phyloP scores from a whole-genome alignment of 2,329 filamentous ascomycete species.

The Cercospora sp. region DNA sequence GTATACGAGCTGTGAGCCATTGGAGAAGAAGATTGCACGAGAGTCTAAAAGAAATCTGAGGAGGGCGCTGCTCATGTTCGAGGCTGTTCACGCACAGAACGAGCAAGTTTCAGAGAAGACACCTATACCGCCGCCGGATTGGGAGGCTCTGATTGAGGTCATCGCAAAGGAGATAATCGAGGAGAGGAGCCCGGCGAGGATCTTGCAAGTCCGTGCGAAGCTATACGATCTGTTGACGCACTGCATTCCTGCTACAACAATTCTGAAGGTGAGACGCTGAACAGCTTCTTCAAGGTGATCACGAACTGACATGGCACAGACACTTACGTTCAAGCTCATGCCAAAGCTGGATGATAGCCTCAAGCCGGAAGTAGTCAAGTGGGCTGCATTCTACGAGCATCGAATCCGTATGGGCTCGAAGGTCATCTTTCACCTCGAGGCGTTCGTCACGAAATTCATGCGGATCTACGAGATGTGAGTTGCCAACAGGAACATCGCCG shows the following conservation, averaged over 20 bases:
- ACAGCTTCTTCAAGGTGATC: too few species aligned
- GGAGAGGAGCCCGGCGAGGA: conserved; percentile 85
- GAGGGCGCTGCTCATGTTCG: conserved; percentile 90
- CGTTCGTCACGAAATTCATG: conserved; percentile 99
- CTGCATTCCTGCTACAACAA: conserved; percentile 92
- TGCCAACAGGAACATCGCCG: fast-evolving
- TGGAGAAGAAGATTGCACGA: conserved; percentile 82
- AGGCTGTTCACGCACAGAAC: conserved; percentile 95
- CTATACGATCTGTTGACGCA: conserved; percentile 97
- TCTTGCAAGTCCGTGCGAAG: conserved; percentile 84
- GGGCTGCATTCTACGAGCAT: conserved; percentile 97
- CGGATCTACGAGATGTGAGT: conserved; percentile 82
- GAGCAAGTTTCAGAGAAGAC: conserved; percentile 88
- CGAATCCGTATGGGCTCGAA: conserved; percentile 84
- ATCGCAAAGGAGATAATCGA: conserved; percentile 92
- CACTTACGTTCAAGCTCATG: conserved; percentile 89
- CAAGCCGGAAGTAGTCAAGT: conserved; percentile 89
- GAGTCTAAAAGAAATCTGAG: conserved; percentile 90
- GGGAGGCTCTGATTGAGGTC: conserved; percentile 87
- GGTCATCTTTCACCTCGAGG: conserved; percentile 96
- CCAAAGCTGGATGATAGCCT: conserved; percentile 82
- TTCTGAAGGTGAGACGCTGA: conserved; percentile 65
- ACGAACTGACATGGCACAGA: conserved; percentile 45
- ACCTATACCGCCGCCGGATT: conserved; percentile 89
- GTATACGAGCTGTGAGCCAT: conserved; percentile 71